Evolutionary conservation across 1,284 basidiomycete genomes (phyloP), one percentile per base, ranked within the genome.

Genomic region (Leccinum pachyderme): DNA sequence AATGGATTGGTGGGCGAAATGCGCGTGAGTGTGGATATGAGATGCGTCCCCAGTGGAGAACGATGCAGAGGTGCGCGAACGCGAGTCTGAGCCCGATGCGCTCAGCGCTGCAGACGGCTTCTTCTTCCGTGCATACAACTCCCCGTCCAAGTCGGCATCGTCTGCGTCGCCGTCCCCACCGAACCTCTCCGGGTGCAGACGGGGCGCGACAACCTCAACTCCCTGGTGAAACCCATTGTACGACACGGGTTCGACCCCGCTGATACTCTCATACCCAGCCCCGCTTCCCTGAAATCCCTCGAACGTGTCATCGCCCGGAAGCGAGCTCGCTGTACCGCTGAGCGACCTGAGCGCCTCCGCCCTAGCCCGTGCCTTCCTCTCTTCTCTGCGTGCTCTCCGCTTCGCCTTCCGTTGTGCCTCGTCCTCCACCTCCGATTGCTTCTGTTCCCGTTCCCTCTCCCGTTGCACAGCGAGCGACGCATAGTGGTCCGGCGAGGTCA

Each of bases 71-170:
- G 83, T 83, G 33, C 79, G 77, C 6, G 84, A 85, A 33, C 77
- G 79, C 2, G 83, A 83, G 58, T 83, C 82, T 0, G 84, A 86
- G 15, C 74, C 77, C 24, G 69, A 72, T 8, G 73, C 73, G 18
- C 70, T 70, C 4, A 69, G 65, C 5, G 60, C 63, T n/a, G 66
- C 67, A 2, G 70, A 61, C 7, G 61, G 59, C 3, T 68, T 69
- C 43, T 72, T 66, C 46, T 63, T 68, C 46, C 77, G 74, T 1
- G 79, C 64, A 63, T 87, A 87, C 3, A 78, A 59, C 41, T 74
- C 77, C 0, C 79, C 86, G 46, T 80, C 86, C 22, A 88, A 75
- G 67, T 88, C 86, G 0, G 81, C 82, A 41, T 75, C 77, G 7
- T 79, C 82, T 2, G 70, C 78, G 1, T 78, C 79, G 5, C 22